phyloP scores from a whole-genome alignment of 2,329 filamentous ascomycete genomes.

The Fusarium mangiferae region DNA sequence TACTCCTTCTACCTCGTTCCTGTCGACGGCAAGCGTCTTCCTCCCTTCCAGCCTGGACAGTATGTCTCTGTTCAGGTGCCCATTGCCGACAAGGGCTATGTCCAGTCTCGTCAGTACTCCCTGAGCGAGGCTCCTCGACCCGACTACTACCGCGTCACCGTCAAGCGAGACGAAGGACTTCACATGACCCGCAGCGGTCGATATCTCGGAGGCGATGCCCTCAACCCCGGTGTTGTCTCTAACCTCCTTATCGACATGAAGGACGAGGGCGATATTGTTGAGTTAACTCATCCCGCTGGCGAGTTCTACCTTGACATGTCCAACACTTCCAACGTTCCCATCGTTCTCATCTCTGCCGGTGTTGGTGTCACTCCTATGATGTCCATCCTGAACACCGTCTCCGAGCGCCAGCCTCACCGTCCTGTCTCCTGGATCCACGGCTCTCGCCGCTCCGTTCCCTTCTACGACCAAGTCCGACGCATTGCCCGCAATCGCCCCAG shows the following conservation, averaged over 20 bases:
- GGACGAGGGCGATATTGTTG: slow-evolving; percentile 68
- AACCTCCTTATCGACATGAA: slow-evolving; percentile 74
- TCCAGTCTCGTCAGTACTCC: slow-evolving; percentile 78
- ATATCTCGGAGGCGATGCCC: slow-evolving; percentile 44
- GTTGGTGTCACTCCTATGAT: slow-evolving; percentile 69
- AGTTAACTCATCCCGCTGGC: slow-evolving; percentile 74
- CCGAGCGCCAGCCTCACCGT: slow-evolving; percentile 56
- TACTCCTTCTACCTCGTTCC: slow-evolving; percentile 77
- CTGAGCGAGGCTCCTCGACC: slow-evolving; percentile 72
- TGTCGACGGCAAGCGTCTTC: slow-evolving; percentile 68
- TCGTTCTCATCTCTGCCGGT: slow-evolving; percentile 71
- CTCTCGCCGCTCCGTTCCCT: slow-evolving; percentile 62
- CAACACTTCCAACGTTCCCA: slow-evolving; percentile 50
- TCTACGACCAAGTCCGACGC: slow-evolving; percentile 61
- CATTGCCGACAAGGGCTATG: slow-evolving; percentile 65
- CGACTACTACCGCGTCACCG: slow-evolving; percentile 74
- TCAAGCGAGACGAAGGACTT: slow-evolving; percentile 73
- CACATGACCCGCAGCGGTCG: slow-evolving; percentile 46
- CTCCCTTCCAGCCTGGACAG: slow-evolving; percentile 74
- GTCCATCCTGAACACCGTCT: slow-evolving; percentile 67
- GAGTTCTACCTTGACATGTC: slow-evolving; percentile 66
- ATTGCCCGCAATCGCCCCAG: slow-evolving; percentile 53
- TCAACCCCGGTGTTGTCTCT: slow-evolving; percentile 73
- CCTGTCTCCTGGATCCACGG: slow-evolving; percentile 70
- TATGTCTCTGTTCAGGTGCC: slow-evolving; percentile 73